These are phyloP conservation scores for Priceomyces haplophilus DNA, from an alignment of 805 yeast species.

Conservation along the genomic window DNA sequence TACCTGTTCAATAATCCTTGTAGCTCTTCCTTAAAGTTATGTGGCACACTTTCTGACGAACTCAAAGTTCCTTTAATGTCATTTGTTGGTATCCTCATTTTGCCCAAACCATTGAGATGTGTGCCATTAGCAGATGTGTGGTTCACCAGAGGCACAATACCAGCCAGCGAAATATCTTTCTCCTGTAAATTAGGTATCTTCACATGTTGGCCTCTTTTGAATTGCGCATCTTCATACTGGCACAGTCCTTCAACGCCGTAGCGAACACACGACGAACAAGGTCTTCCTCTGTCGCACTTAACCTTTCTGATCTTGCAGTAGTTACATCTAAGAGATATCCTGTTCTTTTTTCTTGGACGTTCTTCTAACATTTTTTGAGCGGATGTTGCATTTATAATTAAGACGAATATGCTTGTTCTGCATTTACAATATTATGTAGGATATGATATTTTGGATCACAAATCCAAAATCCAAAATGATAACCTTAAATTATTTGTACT, in stretches of 20 bases:
- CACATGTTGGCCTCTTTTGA: background rate
- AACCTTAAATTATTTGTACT: no score
- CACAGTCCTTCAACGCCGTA: constrained; percentile 23
- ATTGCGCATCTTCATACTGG: constrained; percentile 18
- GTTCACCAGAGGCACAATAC: background rate
- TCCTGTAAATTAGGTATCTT: background rate
- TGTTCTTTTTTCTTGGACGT: constrained; percentile 18
- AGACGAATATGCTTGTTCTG: no score
- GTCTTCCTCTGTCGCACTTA: constrained; percentile 35
- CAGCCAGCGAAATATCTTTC: background rate
- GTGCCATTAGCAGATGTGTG: background rate
- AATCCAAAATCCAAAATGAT: no score
- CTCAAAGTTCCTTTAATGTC: background rate
- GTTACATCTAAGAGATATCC: constrained; percentile 31
- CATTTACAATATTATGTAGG: no score
- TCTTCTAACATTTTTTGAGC: constrained; percentile 1
- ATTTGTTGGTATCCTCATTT: background rate
- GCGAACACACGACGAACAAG: constrained; percentile 32
- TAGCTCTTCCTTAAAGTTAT: background rate
- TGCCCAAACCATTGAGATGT: background rate
- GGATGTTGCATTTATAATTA: no score
- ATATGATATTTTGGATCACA: no score
- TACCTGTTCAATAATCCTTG: background rate
- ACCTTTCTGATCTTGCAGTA: constrained; percentile 36
- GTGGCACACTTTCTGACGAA: background rate